Percentiles rank a stretch among this genome's conserved stretches.
These are phyloP conservation scores for Fusarium sp. DNA, from an alignment of 2,329 filamentous ascomycete species.

Conservation along the genomic window DNA sequence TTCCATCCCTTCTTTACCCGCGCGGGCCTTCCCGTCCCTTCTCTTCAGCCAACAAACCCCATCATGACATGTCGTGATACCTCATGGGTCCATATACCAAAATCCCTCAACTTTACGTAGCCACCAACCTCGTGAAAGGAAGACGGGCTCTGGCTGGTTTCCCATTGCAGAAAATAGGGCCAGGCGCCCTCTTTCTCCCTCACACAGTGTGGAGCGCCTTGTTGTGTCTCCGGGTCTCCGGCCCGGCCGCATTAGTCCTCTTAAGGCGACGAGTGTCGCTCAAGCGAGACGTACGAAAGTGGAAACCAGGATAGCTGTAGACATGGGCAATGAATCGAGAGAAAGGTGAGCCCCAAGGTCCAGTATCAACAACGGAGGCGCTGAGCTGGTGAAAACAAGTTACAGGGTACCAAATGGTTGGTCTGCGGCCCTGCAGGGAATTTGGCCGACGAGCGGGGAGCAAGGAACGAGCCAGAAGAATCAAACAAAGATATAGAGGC, in stretches of 20 bases:
- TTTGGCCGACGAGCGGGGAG: conserved; percentile 7
- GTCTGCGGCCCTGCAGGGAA: conserved; percentile 1
- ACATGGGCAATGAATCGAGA: conserved; percentile 18
- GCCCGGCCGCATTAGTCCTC: conserved; percentile 39
- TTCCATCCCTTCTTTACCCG: conserved; percentile 30
- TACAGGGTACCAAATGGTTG: background rate
- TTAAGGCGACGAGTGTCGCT: conserved; percentile 35
- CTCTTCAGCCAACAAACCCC: conserved; percentile 10
- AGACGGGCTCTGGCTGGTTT: background rate
- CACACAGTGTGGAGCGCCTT: conserved; percentile 35
- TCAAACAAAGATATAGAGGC: conserved; percentile 30
- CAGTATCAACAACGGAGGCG: background rate
- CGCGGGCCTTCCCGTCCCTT: conserved; percentile 41
- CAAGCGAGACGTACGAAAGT: conserved; percentile 39
- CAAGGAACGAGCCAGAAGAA: conserved; percentile 23
- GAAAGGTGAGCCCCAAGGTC: background rate
- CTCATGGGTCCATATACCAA: conserved; percentile 1
- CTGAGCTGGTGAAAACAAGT: background rate
- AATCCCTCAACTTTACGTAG: background rate
- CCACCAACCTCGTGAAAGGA: background rate
- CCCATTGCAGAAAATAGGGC: background rate
- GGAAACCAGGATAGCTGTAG: conserved; percentile 27
- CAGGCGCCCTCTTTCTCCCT: background rate
- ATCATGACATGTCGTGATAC: conserved; percentile 10
- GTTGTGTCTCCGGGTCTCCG: conserved; percentile 27